Conservation (phyloP, 1,284 basidiomycete genomes). For the Farysia itapuensis region DNA sequence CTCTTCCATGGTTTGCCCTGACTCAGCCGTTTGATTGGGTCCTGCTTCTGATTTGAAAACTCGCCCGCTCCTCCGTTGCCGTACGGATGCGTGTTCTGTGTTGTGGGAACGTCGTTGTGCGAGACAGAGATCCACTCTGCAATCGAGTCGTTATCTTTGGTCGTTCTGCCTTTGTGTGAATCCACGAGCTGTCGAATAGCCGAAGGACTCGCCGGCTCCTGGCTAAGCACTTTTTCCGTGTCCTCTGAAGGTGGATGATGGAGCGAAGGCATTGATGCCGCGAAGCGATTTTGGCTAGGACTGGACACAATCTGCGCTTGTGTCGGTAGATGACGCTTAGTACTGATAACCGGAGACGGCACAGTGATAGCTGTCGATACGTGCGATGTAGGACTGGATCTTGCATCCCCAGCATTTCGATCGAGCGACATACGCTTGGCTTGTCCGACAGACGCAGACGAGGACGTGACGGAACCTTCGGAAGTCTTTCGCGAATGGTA, state of each 20-base stretch:
- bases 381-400: slow-evolving; percentile 21
- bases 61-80: slow-evolving; percentile 29
- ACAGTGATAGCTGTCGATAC: slow-evolving; percentile 20
- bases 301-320: not conserved
- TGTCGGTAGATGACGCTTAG: too few relatives aligned
- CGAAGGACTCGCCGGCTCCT: slow-evolving; percentile 7
- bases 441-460: slow-evolving; percentile 5
- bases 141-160: slow-evolving; percentile 28
- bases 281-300: slow-evolving; percentile 9
- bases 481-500: slow-evolving; percentile 27
- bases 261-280: slow-evolving; percentile 18
- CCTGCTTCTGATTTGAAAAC: slow-evolving; percentile 20
- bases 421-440: slow-evolving; percentile 17
- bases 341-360: slow-evolving; percentile 24
- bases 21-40: slow-evolving; percentile 3
- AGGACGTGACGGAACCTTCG: slow-evolving; percentile 16
- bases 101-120: slow-evolving; percentile 18
- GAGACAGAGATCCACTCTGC: slow-evolving; percentile 36
- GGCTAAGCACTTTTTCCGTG: not conserved
- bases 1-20: slow-evolving; percentile 21
- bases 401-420: slow-evolving; percentile 5
- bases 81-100: slow-evolving; percentile 6
- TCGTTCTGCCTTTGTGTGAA: slow-evolving; percentile 20
- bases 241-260: not conserved
- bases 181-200: slow-evolving; percentile 18